Percentiles rank a stretch among this genome's conserved stretches.
Conservation (phyloP, 352 stramenopile species). For the Achlya hypogyna region DNA sequence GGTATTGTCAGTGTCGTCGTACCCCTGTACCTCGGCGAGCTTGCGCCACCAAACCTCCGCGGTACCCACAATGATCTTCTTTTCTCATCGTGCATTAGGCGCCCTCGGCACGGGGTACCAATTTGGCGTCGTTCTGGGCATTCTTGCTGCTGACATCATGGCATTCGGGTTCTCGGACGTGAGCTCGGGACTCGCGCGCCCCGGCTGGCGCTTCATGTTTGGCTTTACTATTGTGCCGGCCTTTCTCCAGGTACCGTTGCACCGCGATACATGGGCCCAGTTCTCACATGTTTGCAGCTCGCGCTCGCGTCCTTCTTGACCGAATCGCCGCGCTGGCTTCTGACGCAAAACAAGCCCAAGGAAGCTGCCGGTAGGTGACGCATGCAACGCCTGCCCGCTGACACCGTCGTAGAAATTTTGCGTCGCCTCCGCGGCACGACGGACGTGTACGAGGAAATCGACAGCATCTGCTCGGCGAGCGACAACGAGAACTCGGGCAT, state of each 20-base stretch:
- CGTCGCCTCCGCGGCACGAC: slow-evolving; percentile 52
- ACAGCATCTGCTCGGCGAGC: slow-evolving; percentile 70
- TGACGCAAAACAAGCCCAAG: slow-evolving; percentile 65
- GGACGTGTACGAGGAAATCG: slow-evolving; percentile 72
- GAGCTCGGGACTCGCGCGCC: slow-evolving; percentile 43
- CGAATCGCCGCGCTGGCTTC: slow-evolving; percentile 56
- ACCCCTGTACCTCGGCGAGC: slow-evolving; percentile 56
- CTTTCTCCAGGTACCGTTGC: slow-evolving; percentile 31
- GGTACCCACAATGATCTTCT: slow-evolving; percentile 18
- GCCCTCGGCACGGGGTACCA: slow-evolving; percentile 66
- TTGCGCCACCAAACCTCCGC: slow-evolving; percentile 61
- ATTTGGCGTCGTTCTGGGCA: slow-evolving; percentile 59
- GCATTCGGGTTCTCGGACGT: slow-evolving; percentile 50
- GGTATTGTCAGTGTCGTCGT: slow-evolving; percentile 65
- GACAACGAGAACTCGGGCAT: slow-evolving; percentile 59
- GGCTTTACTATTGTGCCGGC: slow-evolving; percentile 55
- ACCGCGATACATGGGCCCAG: background rate
- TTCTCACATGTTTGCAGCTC: slow-evolving; percentile 15
- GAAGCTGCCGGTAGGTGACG: slow-evolving; percentile 30
- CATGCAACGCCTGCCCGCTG: background rate
- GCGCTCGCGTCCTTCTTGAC: slow-evolving; percentile 50
- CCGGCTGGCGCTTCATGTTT: slow-evolving; percentile 58
- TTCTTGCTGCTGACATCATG: slow-evolving; percentile 38
- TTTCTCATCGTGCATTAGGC: background rate
- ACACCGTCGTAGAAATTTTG: slow-evolving; percentile 34